Evolutionary conservation across 768 basidiomycete species (phyloP).

Genomic region (Leccinellum albellum): DNA sequence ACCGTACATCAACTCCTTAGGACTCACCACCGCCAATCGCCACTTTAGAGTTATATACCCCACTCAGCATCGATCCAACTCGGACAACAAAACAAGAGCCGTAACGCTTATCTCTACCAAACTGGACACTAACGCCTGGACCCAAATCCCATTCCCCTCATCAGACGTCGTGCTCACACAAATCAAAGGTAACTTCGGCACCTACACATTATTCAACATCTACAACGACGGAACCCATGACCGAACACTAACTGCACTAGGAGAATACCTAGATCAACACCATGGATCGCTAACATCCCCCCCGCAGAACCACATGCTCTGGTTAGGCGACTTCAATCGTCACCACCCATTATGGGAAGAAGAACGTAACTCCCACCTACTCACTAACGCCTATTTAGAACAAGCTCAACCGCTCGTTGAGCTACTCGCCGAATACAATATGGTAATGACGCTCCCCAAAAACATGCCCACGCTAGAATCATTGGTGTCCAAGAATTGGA

Average conservation of each 20-base stretch:
- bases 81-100: not conserved
- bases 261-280: not conserved
- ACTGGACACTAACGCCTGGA: not conserved
- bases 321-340: not conserved
- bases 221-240: not conserved
- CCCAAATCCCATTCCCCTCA: not conserved
- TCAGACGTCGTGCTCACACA: not conserved
- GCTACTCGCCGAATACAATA: slow-evolving; percentile 6
- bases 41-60: not conserved
- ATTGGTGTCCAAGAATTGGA: slow-evolving; percentile 27
- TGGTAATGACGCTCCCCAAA: slow-evolving; percentile 35
- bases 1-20: not conserved
- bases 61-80: too few relatives aligned
- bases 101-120: not conserved
- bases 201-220: not conserved
- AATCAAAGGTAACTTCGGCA: not conserved
- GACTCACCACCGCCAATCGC: not conserved
- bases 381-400: not conserved
- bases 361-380: not conserved
- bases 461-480: slow-evolving; percentile 35
- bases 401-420: not conserved
- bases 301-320: not conserved
- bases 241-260: not conserved
- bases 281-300: not conserved
- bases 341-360: not conserved